Base-by-base conservation (phyloP, 2,329 filamentous ascomycete genomes). In the Aspergillus nomiae region DNA sequence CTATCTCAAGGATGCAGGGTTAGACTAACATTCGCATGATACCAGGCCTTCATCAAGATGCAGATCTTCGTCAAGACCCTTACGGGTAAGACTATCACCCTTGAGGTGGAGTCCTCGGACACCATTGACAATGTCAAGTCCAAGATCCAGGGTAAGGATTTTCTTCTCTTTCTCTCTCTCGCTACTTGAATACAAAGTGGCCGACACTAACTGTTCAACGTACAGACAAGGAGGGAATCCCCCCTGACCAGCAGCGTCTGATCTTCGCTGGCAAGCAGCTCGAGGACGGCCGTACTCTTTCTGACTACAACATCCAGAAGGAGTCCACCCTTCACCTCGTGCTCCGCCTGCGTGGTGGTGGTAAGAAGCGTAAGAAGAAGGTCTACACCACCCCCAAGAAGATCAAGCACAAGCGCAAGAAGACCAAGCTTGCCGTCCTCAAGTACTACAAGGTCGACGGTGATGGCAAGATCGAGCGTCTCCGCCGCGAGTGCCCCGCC, bases 371-470 rank as follows among this genome's bases (percentile, higher is more conserved):
- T 85, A 99, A 99, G 92, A 97, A 97, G 93, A 99, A 99, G 94
- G 95, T 99, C 76, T 99, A 99, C 92, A 98, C 92, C 82, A 99
- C 95, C 79, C 95, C 95, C 83, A 99, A 99, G 94, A 99, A 99
- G 93, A 99, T 99, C 91, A 99, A 99, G 95, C 95, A 99, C 91
- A 99, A 99, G 94, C 91, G 93, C 88, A 99, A 98, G 93, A 99
- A 99, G 94, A 97, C 92, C 90, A 99, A 99, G 91, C 87, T 99
- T 83, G 95, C 95, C 79, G 94, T 99, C 76, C 94, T 99, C 84
- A 99, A 99, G 91, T 99, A 99, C 92, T 99, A 99, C 92, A 99
- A 99, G 92, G 95, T 99, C 77, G 95, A 98, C 84, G 92, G 92
- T 77, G 95, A 99, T 79, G 95, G 96, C 85, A 98, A 98, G 91